Evolutionary conservation across 2,329 filamentous ascomycete species (phyloP), one percentile per base, ranked within the genome.

Genomic region (Ceratocystis harringtonii): DNA sequence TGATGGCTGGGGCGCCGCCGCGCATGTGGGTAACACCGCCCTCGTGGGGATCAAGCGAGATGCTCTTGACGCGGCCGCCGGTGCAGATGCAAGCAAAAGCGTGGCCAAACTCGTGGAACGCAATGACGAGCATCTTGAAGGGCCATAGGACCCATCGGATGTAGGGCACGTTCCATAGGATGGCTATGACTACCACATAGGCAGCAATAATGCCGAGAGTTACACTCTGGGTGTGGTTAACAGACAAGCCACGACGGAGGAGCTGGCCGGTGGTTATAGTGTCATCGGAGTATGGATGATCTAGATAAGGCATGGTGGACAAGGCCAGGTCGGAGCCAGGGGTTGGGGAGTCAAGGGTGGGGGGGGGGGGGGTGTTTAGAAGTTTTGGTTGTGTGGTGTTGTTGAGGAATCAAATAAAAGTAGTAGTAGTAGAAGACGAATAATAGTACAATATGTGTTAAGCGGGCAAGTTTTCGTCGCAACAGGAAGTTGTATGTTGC

Each of bases 121-220:
- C 88, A 69, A 92, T 91, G 63, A 89, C 87, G 22, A 92, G 80
- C 88, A 91, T 90, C 85, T 92, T 92, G 78, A 92, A 91, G 3
- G 88, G 88, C 88, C 88, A 92, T 44, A 92, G 76, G 1, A 86
- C 79, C 79, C 84, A 87, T 65, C 83, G 80, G n/a, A 92, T 75
- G 73, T 89, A 90, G 0, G 88, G 88, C 1, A 91, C 74, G 75
- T 91, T 91, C 88, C 88, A 92, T 2, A 92, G 77, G 52, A 92
- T 78, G 3, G 87, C 87, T 69, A 92, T 92, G 60, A 80, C 80
- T 19, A 90, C 87, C 1, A 87, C 80, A 74, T 91, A 91, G 44
- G 79, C 85, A 7, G 75, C 86, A 70, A 91, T 89, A 50, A 90
- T 78, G 7, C 86, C 87, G 30, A 90, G 76, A 0, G 88, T 90